Percentiles rank a stretch among this genome's conserved stretches.
Conservation (phyloP, 2,329 filamentous ascomycete genomes). For the Exophiala xenobiotica region DNA sequence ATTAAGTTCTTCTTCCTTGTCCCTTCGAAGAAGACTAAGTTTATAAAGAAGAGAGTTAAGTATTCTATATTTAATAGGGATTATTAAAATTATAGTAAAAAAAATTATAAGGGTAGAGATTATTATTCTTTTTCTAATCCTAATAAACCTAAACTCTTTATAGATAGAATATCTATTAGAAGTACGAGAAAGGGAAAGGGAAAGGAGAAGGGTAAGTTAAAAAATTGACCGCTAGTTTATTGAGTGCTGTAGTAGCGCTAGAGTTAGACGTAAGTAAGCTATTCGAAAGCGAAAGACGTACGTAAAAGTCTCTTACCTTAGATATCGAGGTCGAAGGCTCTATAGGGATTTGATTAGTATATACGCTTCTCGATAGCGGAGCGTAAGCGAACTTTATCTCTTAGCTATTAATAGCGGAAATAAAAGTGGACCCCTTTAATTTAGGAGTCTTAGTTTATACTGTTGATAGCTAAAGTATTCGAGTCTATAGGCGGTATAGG, state of each 20-base stretch:
- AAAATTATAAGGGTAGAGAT: neutral
- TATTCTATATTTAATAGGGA: neutral
- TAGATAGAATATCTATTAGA: too few species aligned
- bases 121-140: neutral
- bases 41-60: neutral
- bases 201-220: neutral
- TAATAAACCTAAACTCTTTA: neutral
- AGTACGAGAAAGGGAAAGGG: neutral
- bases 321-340: neutral
- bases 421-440: neutral
- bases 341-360: neutral
- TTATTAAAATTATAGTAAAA: neutral
- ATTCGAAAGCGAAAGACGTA: too few species aligned
- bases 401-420: slow-evolving; percentile 3
- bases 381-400: slow-evolving; percentile 8
- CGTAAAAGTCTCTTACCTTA: neutral
- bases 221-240: neutral
- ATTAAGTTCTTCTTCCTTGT: neutral
- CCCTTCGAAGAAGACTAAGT: neutral
- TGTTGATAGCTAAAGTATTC: slow-evolving; percentile 1
- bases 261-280: neutral
- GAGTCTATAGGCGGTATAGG: slow-evolving; percentile 2
- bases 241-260: neutral
- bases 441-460: neutral
- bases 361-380: neutral